Base-by-base conservation (phyloP, 306 rosid species). In the Inga laurina region DNA sequence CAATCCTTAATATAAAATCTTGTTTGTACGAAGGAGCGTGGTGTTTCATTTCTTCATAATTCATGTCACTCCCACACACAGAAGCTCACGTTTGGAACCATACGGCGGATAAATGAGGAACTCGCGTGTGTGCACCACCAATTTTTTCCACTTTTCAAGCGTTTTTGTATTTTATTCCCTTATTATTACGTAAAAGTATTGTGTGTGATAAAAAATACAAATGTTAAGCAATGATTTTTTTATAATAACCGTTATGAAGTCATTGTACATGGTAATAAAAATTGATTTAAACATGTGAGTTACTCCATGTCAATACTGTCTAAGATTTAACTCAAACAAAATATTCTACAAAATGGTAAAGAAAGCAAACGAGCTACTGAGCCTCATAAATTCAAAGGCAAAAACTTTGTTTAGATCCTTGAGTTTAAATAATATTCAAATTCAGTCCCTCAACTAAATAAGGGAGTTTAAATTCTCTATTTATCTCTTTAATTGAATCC, bases 71-170 rank as follows among this genome's bases (percentile, higher is more conserved):
- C 30, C 30, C 30, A 27, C 8, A 18, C 59, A 52, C 22, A 52
- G 59, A 52, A 30, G 22, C 56, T 44, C 18, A 35, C 46, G 79
- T 51, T 16, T 77, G 72, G 49, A 78, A 62, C 75, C 79, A 62
- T 77, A 43, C 85, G 30, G 35, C n/a, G 48, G 74, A 19, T 37
- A 18, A 69, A 24, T 19, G 1, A 19, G 74, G 8, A 39, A 39
- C n/a, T 18, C 7, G 30, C 35, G 19, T 56, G 19, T 56, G 27
- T 56, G 24, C 62, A 19, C 11, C 62, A 56, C 2, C 62, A 21
- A 19, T 19, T 10, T 24, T 61, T 41, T n/a, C 27, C n/a, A 34
- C 79, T 45, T 48, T 72, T 45, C 57, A 72, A 24, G 61, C 2
- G 51, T 3, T 24, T 43, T 43, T 43, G 2, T 34, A 34, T 46